Evolutionary conservation across 306 rosid species (phyloP).

Genomic region (Rosa chinensis): DNA sequence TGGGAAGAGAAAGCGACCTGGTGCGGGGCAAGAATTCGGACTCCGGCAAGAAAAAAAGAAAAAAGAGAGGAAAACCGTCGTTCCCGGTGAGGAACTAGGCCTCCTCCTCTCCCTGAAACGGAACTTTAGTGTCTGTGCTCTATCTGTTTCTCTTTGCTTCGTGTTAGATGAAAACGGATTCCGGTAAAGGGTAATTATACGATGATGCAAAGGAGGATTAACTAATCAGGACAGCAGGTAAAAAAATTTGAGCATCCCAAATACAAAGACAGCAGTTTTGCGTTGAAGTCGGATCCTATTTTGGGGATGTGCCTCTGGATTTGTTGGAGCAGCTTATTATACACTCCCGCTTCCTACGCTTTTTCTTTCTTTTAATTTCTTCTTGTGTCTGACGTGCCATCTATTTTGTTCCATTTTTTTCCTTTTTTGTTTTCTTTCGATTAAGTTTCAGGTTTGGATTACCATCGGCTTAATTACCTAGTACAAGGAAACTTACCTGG

Average conservation of each 20-base stretch:
- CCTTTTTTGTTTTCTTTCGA: not conserved
- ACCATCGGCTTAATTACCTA: not conserved
- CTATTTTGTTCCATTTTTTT: not conserved
- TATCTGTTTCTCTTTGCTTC: not conserved
- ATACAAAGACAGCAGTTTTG: not conserved
- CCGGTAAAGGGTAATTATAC: slow-evolving; percentile 6
- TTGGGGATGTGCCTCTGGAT: not conserved
- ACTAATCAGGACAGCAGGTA: not conserved
- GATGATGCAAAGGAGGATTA: not conserved
- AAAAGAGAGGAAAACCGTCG: slow-evolving; percentile 15
- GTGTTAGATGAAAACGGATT: not conserved
- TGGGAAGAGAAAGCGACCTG: not conserved
- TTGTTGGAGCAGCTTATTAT: slow-evolving; percentile 5
- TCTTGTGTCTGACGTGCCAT: not conserved
- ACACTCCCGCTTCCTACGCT: slow-evolving; percentile 11
- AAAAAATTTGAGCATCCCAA: not conserved
- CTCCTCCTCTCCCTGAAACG: slow-evolving; percentile 11
- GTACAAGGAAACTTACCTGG: not conserved
- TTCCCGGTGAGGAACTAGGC: slow-evolving; percentile 28
- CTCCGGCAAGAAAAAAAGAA: not conserved
- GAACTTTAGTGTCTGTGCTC: not conserved
- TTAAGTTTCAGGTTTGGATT: not conserved
- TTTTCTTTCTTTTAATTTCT: not conserved
- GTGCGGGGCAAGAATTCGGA: not conserved
- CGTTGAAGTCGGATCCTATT: slow-evolving; percentile 8